Conservation (phyloP, 2,329 filamentous ascomycete species). For the Aspergillus sp. region DNA sequence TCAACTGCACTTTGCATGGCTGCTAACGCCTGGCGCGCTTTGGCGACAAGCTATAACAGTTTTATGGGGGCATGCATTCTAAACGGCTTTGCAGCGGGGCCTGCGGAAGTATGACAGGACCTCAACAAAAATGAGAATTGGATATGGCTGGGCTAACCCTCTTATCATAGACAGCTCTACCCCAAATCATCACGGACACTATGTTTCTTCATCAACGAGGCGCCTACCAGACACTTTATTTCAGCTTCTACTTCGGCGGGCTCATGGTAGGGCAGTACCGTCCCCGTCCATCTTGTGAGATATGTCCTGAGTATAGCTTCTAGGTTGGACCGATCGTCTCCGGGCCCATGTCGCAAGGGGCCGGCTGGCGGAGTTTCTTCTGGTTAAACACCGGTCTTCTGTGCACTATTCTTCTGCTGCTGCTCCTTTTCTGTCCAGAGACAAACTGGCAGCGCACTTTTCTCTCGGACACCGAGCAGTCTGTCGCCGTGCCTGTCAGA, state of each 20-base stretch:
- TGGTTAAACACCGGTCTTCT: conserved; percentile 63
- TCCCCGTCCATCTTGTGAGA: too few relatives aligned
- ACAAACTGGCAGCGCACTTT: conserved; percentile 58
- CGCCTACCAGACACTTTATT: conserved; percentile 63
- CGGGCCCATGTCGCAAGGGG: conserved; percentile 59
- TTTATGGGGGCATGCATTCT: conserved; percentile 65
- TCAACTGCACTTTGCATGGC: conserved; percentile 56
- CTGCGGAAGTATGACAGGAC: conserved; percentile 40
- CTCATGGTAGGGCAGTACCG: conserved; percentile 52
- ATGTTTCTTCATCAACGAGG: conserved; percentile 66
- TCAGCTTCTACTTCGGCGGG: conserved; percentile 62
- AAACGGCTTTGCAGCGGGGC: conserved; percentile 63
- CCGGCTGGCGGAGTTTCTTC: conserved; percentile 64
- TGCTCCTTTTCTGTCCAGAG: conserved; percentile 63
- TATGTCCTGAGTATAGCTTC: too few relatives aligned
- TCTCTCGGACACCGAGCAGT: conserved; percentile 11
- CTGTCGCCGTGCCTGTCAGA: not conserved
- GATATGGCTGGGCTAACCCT: too few relatives aligned
- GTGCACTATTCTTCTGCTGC: conserved; percentile 50
- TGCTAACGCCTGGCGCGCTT: conserved; percentile 60
- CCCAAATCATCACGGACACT: conserved; percentile 63
- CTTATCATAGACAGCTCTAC: conserved; percentile 54
- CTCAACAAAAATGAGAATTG: too few relatives aligned
- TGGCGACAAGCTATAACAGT: conserved; percentile 57
- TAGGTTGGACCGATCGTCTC: conserved; percentile 51